Base-by-base conservation (phyloP, 768 basidiomycete species). In the Termitomyces sp. region DNA sequence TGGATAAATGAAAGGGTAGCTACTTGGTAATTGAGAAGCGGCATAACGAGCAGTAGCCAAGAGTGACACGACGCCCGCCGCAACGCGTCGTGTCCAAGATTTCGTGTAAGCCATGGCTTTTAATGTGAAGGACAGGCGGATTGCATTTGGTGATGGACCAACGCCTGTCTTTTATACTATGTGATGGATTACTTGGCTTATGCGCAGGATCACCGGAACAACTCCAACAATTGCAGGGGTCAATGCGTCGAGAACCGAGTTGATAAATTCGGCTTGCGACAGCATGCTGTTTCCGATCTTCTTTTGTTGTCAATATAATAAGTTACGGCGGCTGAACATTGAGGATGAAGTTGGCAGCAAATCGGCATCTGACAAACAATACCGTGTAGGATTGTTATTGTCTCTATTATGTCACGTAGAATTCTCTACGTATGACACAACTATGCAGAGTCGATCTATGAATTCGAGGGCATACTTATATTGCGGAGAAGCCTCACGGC, bases 1-100 rank as follows among this genome's bases (percentile, higher is more conserved):
- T 22, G 81, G 75, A 59, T 83, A 81, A 46, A 54, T 60, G 50
- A 81, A 79, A 49, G 81, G 81, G 60, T 71, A 83, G 8, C 76
- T 70, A 57, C 71, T 78, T 3, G 79, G 78, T 44, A 72, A 73
- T 44, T 66, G 49, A 35, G 69, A 62, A 32, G 66, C 54, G 48
- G 65, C 66, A 66, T 61, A 67, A 64, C 55, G 57, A 58, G 47
- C 62, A 55, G 50, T 60, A 24, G 62, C 55, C 48, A 72, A 57
- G 22, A 71, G 59, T 33, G 63, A 49, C 45, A 71, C 55, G 57
- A 63, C 65, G 56, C 49, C 55, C 56, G 60, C 55, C 47, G 64
- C 44, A 57, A 59, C 55, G 58, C 58, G 63, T 64, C 66, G 70
- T 67, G 57, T 60, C 60, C 63, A 59, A 38, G 46, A 54, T 56